phyloP scores from a whole-genome alignment of 2,329 filamentous ascomycete genomes.

The Claviceps africana region DNA sequence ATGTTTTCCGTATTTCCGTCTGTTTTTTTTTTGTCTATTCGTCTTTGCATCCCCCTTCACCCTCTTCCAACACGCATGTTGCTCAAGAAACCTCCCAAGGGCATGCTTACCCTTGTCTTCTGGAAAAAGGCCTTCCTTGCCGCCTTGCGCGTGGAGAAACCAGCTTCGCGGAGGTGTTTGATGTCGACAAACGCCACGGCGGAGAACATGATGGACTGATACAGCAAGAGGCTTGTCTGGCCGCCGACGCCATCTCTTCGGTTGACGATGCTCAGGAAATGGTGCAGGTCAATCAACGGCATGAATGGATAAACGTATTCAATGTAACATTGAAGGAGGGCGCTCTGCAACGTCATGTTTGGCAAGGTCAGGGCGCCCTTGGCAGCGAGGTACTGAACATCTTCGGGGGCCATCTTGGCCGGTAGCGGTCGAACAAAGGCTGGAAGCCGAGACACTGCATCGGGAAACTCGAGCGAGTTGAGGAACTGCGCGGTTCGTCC shows the following conservation, averaged over 20 bases:
- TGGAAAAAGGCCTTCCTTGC: conserved; percentile 83
- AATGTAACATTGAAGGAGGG: conserved; percentile 67
- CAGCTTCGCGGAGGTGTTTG: conserved; percentile 58
- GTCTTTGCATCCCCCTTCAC: no score
- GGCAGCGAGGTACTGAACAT: conserved; percentile 66
- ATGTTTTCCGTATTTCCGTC: no score
- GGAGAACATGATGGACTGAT: conserved; percentile 91
- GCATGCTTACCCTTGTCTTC: conserved; percentile 58
- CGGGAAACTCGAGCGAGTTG: conserved; percentile 33
- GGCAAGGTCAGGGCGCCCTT: conserved; percentile 80
- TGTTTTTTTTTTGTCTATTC: no score
- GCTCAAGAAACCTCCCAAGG: no score
- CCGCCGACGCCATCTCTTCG: conserved; percentile 53
- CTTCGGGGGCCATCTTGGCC: conserved; percentile 60
- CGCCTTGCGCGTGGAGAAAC: conserved; percentile 63
- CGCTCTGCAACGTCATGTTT: conserved; percentile 54
- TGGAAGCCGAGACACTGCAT: conserved; percentile 36
- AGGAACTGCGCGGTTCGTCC: conserved; percentile 30
- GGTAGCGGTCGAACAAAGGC: conserved; percentile 70
- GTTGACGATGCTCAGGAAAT: conserved; percentile 47
- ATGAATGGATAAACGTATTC: conserved; percentile 91
- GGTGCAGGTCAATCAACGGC: conserved; percentile 63
- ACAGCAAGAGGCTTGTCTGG: conserved; percentile 70
- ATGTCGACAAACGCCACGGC: conserved; percentile 80
- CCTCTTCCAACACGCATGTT: no score